Percentiles rank a stretch among this genome's conserved stretches.
phyloP scores from a whole-genome alignment of 2,329 filamentous ascomycete genomes.

The Monilinia polystroma region DNA sequence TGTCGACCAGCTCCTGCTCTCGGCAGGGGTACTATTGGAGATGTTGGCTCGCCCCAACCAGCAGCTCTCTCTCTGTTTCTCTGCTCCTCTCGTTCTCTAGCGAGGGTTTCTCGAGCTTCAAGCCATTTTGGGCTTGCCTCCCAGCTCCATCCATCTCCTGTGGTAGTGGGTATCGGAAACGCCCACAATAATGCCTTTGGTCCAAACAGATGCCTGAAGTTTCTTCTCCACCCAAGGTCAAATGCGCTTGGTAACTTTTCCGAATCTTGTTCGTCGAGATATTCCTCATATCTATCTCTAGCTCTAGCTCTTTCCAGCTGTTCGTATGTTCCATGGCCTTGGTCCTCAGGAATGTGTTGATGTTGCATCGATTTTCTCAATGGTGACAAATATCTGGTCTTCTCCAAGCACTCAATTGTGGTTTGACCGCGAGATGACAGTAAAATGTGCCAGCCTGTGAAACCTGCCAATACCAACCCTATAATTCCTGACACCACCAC shows the following conservation, averaged over 20 bases:
- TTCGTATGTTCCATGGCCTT: constrained; percentile 43
- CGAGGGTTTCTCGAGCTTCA: constrained; percentile 65
- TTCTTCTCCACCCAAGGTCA: constrained; percentile 79
- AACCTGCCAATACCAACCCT: constrained; percentile 81
- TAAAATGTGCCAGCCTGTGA: constrained; percentile 88
- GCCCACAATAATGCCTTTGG: constrained; percentile 70
- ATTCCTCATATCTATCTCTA: constrained; percentile 68
- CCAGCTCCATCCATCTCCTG: constrained; percentile 93
- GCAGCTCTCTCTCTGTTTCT: constrained; percentile 62
- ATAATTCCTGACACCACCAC: constrained; percentile 88
- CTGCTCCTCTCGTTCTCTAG: constrained; percentile 57
- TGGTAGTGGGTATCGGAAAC: constrained; percentile 79
- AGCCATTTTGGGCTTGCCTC: constrained; percentile 80
- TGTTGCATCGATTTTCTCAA: constrained; percentile 69
- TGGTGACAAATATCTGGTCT: constrained; percentile 87
- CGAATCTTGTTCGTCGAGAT: constrained; percentile 87
- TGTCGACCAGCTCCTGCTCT: constrained; percentile 34
- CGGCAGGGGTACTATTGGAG: constrained; percentile 25
- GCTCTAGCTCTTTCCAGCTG: constrained; percentile 62
- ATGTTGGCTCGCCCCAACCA: constrained; percentile 58
- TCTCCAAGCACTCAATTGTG: constrained; percentile 94
- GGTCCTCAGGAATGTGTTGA: constrained; percentile 53
- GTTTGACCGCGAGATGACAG: constrained; percentile 79
- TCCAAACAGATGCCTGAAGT: constrained; percentile 81
- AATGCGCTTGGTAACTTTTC: constrained; percentile 90